A percentile compares a stretch with the other conserved stretches of the same genome.
Conservation (phyloP, 257 asterid genomes). For the Thymus quinquecostatus region DNA sequence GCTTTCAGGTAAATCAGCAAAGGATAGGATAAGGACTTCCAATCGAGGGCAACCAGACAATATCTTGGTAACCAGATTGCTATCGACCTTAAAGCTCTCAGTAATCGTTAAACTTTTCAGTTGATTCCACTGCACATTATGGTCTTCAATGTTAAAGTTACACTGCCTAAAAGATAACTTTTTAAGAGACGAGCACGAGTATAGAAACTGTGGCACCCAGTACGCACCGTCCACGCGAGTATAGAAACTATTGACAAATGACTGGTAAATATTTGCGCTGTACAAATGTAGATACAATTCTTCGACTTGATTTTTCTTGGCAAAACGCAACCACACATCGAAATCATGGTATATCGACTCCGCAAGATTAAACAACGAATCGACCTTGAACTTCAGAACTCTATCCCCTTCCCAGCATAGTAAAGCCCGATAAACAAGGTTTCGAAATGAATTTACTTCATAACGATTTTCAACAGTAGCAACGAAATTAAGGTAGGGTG, state of each 20-base stretch:
- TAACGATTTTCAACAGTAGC: background rate
- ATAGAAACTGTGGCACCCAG: background rate
- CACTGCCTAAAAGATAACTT: background rate
- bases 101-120: background rate
- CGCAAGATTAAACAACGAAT: background rate
- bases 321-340: background rate
- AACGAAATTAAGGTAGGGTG: background rate
- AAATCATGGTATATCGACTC: background rate
- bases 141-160: background rate
- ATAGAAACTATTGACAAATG: no score
- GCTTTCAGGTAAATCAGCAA: background rate
- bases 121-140: background rate
- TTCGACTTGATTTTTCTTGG: no score
- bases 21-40: background rate
- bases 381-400: background rate
- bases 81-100: background rate
- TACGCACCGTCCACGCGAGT: background rate
- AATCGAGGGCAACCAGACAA: background rate
- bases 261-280: background rate
- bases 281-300: background rate
- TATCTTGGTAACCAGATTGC: background rate
- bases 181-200: background rate
- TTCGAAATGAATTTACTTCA: background rate
- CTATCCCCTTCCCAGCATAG: background rate
- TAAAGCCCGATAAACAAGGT: background rate